Conservation (phyloP, 495 filamentous ascomycete genomes). For the Aspergillus egyptiacus region DNA sequence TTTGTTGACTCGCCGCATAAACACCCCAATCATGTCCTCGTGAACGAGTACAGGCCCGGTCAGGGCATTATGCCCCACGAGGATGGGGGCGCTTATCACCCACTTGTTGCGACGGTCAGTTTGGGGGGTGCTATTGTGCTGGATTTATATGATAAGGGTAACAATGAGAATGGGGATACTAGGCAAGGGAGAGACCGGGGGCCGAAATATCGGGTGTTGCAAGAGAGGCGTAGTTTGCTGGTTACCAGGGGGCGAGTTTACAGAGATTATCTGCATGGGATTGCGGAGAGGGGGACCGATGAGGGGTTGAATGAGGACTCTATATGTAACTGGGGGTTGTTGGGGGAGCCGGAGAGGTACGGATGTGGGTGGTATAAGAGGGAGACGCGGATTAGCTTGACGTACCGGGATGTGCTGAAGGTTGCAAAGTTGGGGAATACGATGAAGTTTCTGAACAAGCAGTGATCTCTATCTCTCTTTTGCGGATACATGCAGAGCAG, state of each 20-base stretch:
- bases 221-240: constrained; percentile 79
- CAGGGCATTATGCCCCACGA: constrained; percentile 97
- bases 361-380: constrained; percentile 53
- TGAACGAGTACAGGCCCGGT: constrained; percentile 85
- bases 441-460: constrained; percentile 51
- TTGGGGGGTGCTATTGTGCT: constrained; percentile 71
- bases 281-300: constrained; percentile 56
- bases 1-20: constrained; percentile 68
- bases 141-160: constrained; percentile 63
- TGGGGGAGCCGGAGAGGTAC: constrained; percentile 57
- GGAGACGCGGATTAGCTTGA: constrained; percentile 72
- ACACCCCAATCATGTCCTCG: constrained; percentile 81
- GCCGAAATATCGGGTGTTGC: constrained; percentile 65
- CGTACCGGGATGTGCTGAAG: constrained; percentile 87
- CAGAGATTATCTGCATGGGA: constrained; percentile 69
- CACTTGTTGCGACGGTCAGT: constrained; percentile 85
- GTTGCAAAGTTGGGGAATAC: constrained; percentile 70
- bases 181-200: constrained; percentile 10
- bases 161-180: constrained; percentile 4
- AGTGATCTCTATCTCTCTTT: constrained; percentile 13
- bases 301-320: constrained; percentile 52
- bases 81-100: constrained; percentile 81
- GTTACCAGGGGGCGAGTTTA: constrained; percentile 67
- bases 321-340: constrained; percentile 77
- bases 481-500: neutral